Percentiles rank a stretch among this genome's conserved stretches.
Conservation (phyloP, 2,329 filamentous ascomycete genomes). For the Diaporthe humulicola region DNA sequence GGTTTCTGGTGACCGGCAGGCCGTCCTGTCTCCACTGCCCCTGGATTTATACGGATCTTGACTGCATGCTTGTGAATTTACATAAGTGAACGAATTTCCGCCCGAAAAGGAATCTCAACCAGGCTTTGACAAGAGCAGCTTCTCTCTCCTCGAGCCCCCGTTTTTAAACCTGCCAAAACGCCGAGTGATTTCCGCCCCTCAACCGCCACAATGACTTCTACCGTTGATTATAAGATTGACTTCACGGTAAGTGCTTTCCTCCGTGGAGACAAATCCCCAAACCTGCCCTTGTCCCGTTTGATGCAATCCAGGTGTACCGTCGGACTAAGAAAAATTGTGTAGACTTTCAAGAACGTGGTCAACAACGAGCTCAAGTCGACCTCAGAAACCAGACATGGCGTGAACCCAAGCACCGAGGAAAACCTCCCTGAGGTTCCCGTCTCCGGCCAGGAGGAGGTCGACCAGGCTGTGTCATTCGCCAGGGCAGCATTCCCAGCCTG, state of each 20-base stretch:
- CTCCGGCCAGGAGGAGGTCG: slow-evolving; percentile 59
- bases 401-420: slow-evolving; percentile 63
- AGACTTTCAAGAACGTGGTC: slow-evolving; percentile 62
- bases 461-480: slow-evolving; percentile 61
- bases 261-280: not conserved
- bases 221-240: slow-evolving; percentile 6
- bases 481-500: slow-evolving; percentile 61
- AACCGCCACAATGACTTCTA: slow-evolving; percentile 14
- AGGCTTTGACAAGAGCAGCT: not conserved
- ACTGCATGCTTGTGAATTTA: slow-evolving; percentile 1
- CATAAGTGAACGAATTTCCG: slow-evolving; percentile 13
- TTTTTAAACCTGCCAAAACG: not conserved
- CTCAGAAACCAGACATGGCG: slow-evolving; percentile 56
- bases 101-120: not conserved
- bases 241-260: slow-evolving; percentile 9
- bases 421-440: slow-evolving; percentile 63
- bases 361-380: slow-evolving; percentile 62
- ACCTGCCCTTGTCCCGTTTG: not conserved
- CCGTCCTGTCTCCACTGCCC: slow-evolving; percentile 9
- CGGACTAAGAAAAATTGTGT: not conserved
- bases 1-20: not conserved
- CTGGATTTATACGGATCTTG: slow-evolving; percentile 19
- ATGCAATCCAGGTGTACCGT: no score
- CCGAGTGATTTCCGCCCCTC: not conserved
- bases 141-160: not conserved